Evolutionary conservation across 768 basidiomycete genomes (phyloP), one percentile per base, ranked within the genome.

Genomic region (Tylopilus plumbeoviolaceoides): DNA sequence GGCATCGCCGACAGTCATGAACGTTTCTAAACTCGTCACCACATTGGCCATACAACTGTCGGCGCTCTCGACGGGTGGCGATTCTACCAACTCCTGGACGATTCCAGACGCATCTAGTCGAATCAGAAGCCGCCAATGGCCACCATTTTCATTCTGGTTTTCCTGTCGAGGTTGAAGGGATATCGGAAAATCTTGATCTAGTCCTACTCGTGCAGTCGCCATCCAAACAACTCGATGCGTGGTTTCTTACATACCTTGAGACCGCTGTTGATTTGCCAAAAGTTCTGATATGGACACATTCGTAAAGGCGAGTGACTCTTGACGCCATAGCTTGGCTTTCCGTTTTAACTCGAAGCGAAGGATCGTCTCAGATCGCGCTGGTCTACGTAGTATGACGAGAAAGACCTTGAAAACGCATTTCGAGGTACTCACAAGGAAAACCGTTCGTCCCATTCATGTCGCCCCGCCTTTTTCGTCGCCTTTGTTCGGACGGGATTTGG

Each of bases 341-440:
- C 59, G 61, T 44, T 57, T 67, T 47, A 67, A 23, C 33, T 67
- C 65, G 7, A 67, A 67, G 10, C 54, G 65, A 38, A 65, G 51
- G 28, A 60, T 44, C 28, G 61, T 52, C 25, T 56, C 57, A 3
- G 53, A 48, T 35, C 40, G 55, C 4, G 57, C 59, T 1, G 59
- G 56, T 27, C 65, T 64, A 20, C 47, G 14, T 6, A 31, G 23
- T 2, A 33, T 5, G 5, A 12, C 23, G 10, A 5, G 28, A 38
- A 23, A 6, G 5, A 5, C 30, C 42, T 11, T 2, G 9, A 45
- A n/a, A 14, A 1, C 30, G 35, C 4, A 7, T 12, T 30, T 1
- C 14, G 17, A 18, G 28, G 2, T 4, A 49, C 65, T 53, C 43
- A 67, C 65, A 67, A 25, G 8, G 35, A 48, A 44, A 66, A 57